A percentile compares a stretch with the other conserved stretches of the same genome.
Evolutionary conservation across 768 basidiomycete species (phyloP).

Genomic region (Russula emetica): DNA sequence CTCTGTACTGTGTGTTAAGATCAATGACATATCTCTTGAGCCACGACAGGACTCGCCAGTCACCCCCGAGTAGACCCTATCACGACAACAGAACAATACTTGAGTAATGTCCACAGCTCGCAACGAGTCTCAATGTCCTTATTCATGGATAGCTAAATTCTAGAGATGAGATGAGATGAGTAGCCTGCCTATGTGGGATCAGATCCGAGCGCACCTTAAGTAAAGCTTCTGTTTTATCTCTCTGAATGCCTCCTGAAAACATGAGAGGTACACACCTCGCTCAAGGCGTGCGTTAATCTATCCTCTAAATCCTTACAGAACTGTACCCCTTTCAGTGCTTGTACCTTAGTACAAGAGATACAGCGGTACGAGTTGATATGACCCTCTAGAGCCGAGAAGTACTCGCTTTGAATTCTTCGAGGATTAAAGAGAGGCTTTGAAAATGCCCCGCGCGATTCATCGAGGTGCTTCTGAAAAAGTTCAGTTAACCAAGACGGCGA

Average conservation of each 20-base stretch:
- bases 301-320: background rate
- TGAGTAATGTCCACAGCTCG: background rate
- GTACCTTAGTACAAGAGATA: background rate
- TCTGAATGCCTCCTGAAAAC: too few species aligned
- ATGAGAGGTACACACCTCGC: background rate
- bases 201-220: too few species aligned
- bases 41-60: background rate
- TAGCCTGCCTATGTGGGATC: too few species aligned
- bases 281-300: background rate
- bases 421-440: too few species aligned
- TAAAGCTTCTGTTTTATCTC: too few species aligned
- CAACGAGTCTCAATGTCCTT: background rate
- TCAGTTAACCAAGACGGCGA: background rate
- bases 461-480: background rate
- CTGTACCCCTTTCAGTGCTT: background rate
- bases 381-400: background rate
- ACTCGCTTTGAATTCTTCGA: background rate
- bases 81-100: background rate
- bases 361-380: background rate
- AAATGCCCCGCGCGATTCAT: background rate
- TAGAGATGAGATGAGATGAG: background rate
- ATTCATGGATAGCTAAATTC: background rate
- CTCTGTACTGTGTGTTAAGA: background rate
- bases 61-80: background rate
- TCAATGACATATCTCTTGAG: background rate